phyloP scores from a whole-genome alignment of 2,329 filamentous ascomycete genomes.

The Biscogniauxia sp. region DNA sequence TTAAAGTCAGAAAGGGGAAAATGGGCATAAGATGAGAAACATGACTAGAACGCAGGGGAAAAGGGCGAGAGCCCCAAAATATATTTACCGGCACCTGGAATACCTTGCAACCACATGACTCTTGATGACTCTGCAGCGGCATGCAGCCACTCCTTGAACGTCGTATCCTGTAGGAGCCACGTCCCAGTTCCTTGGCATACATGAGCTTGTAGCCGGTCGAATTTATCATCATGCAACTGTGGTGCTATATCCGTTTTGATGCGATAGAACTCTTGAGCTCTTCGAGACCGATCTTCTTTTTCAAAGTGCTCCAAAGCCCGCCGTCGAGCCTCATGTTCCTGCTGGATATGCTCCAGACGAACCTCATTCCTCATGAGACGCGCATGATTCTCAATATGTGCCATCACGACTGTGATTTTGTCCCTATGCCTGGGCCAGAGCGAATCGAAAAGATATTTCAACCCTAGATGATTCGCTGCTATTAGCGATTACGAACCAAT shows the following conservation, averaged over 20 bases:
- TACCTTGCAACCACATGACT: slow-evolving; percentile 24
- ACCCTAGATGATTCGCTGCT: slow-evolving; percentile 16
- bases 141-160: slow-evolving; percentile 15
- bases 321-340: slow-evolving; percentile 16
- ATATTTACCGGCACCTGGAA: slow-evolving; percentile 23
- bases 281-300: slow-evolving; percentile 6
- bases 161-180: too few relatives aligned
- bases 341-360: slow-evolving; percentile 15
- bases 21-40: too few relatives aligned
- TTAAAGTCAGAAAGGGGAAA: neutral
- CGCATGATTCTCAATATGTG: slow-evolving; percentile 13
- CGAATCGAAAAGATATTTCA: slow-evolving; percentile 28
- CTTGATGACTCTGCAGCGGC: neutral
- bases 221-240: too few relatives aligned
- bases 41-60: too few relatives aligned
- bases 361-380: slow-evolving; percentile 19
- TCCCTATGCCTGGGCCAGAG: slow-evolving; percentile 30
- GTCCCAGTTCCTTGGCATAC: too few relatives aligned
- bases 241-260: too few relatives aligned
- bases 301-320: slow-evolving; percentile 9
- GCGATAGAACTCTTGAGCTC: neutral
- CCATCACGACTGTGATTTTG: slow-evolving; percentile 17
- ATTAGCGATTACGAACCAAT: neutral
- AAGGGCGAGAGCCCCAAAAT: too few relatives aligned
- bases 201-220: too few relatives aligned